phyloP scores from a whole-genome alignment of 1,284 basidiomycete species.

The Stygiomarasmius scandens region DNA sequence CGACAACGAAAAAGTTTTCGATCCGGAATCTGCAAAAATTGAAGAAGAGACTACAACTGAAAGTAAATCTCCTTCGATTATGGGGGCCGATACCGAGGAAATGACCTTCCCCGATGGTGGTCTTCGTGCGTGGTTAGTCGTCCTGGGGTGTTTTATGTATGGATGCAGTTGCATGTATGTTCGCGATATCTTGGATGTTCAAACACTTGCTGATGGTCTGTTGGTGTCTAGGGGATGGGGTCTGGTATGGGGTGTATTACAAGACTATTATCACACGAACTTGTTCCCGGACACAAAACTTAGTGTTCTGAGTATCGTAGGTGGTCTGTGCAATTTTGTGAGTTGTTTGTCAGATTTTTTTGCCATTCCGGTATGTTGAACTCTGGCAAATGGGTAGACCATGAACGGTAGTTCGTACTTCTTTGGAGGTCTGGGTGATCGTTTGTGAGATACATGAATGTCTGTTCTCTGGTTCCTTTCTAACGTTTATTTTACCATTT shows the following conservation, averaged over 20 bases:
- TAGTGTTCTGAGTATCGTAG: conserved; percentile 10
- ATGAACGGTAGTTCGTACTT: conserved; percentile 18
- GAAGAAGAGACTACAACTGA: not conserved
- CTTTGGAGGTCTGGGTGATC: conserved; percentile 19
- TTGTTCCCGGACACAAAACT: conserved; percentile 18
- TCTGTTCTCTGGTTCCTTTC: not conserved
- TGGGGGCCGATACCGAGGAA: not conserved
- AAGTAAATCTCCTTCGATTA: not conserved
- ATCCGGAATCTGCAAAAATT: not conserved
- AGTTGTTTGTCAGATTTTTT: not conserved
- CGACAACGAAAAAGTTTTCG: not conserved
- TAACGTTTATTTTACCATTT: not conserved
- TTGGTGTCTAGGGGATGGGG: conserved; percentile 17
- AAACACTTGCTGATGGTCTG: too few species aligned
- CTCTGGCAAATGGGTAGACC: conserved; percentile 12
- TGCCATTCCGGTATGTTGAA: too few species aligned
- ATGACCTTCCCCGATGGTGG: conserved; percentile 10
- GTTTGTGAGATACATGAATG: conserved; percentile 14
- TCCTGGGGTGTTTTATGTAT: conserved; percentile 16
- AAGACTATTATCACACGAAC: conserved; percentile 20
- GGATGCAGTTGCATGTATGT: conserved; percentile 15
- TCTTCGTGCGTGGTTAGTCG: conserved; percentile 17
- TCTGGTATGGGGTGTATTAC: conserved; percentile 19
- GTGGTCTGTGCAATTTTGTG: conserved; percentile 16
- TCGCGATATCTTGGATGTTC: too few species aligned